Percentiles rank a stretch among this genome's conserved stretches.
phyloP scores from a whole-genome alignment of 2,329 filamentous ascomycete genomes.

The Podosphaera fusca region DNA sequence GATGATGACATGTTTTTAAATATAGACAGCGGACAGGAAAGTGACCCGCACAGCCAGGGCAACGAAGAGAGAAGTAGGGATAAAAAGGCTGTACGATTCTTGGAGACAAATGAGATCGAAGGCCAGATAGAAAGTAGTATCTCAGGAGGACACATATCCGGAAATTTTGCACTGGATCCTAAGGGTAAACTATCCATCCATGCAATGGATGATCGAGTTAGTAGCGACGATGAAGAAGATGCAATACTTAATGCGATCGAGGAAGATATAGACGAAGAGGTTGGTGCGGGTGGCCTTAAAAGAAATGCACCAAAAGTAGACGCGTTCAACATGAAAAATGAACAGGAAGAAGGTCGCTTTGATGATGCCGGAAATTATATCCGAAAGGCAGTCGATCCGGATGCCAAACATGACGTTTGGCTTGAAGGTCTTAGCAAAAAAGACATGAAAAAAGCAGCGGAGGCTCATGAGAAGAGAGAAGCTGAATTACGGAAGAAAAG shows the following conservation, averaged over 20 bases:
- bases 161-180: conserved; percentile 35
- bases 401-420: conserved; percentile 82
- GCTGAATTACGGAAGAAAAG: conserved; percentile 49
- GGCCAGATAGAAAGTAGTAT: conserved; percentile 57
- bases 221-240: conserved; percentile 41
- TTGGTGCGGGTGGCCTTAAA: conserved; percentile 78
- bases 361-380: conserved; percentile 83
- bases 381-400: conserved; percentile 67
- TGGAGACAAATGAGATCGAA: conserved; percentile 41
- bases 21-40: conserved; percentile 31
- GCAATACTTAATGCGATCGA: conserved; percentile 54
- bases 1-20: conserved; percentile 74
- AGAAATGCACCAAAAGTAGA: conserved; percentile 83
- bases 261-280: conserved; percentile 62
- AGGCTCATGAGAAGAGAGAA: conserved; percentile 69
- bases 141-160: conserved; percentile 43
- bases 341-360: conserved; percentile 82
- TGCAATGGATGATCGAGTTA: conserved; percentile 20
- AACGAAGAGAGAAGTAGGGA: conserved; percentile 31
- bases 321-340: conserved; percentile 79
- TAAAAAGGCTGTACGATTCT: conserved; percentile 36
- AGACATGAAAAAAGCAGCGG: conserved; percentile 71
- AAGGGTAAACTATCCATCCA: conserved; percentile 21
- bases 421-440: conserved; percentile 81
- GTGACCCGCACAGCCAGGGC: conserved; percentile 29